phyloP scores from a whole-genome alignment of 805 yeast genomes.

The Teunomyces gatunensis region DNA sequence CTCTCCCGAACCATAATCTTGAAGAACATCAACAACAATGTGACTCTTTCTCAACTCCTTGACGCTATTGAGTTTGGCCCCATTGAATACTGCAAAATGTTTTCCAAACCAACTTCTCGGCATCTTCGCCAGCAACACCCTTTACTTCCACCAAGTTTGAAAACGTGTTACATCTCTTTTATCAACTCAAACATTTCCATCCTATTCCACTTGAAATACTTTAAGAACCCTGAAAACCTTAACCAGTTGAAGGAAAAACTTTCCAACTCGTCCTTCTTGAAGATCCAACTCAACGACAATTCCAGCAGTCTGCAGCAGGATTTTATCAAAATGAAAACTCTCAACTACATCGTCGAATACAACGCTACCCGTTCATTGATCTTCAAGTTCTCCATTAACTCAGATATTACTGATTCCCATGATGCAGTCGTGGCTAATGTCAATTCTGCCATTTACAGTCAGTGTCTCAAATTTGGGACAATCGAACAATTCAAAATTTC shows the following conservation, averaged over 20 bases:
- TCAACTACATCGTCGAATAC: constrained; percentile 38
- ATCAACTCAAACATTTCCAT: constrained; percentile 33
- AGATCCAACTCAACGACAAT: constrained; percentile 27
- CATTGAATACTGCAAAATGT: constrained; percentile 54
- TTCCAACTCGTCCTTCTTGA: constrained; percentile 25
- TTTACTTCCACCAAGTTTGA: constrained; percentile 12
- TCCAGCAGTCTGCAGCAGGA: constrained; percentile 20
- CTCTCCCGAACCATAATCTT: constrained; percentile 37
- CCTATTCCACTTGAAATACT: constrained; percentile 31
- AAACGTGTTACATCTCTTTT: constrained; percentile 37
- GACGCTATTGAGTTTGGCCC: constrained; percentile 57
- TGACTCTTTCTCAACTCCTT: constrained; percentile 34
- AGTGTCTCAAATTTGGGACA: constrained; percentile 40
- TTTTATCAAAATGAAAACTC: constrained; percentile 38
- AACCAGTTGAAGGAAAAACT: constrained; percentile 22
- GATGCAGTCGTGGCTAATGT: constrained; percentile 8
- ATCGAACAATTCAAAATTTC: constrained; percentile 31
- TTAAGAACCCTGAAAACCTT: constrained; percentile 23
- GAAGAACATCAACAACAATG: constrained; percentile 22
- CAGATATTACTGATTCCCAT: neutral
- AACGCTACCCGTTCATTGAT: constrained; percentile 37
- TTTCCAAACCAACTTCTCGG: constrained; percentile 27
- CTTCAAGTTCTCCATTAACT: constrained; percentile 11
- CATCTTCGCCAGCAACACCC: constrained; percentile 10
- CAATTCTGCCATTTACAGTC: constrained; percentile 22